Evolutionary conservation across 75 land plant genomes (phyloP).

Genomic region (Selaginella moellendorffii): DNA sequence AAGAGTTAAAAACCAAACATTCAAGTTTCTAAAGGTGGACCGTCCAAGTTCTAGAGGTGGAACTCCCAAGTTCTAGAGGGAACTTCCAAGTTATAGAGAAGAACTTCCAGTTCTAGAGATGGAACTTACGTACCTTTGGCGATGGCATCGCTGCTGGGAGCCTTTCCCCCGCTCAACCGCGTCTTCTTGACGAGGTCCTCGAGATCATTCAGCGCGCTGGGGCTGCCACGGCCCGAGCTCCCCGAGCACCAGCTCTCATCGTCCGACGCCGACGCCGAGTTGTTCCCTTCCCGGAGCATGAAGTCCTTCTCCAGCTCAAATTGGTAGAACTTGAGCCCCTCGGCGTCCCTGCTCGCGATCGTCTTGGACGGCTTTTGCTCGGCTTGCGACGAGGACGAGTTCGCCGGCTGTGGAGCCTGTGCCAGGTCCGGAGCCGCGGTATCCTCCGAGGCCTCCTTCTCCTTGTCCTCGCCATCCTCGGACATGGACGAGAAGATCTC

Average conservation of each 20-base stretch:
- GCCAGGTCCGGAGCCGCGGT: neutral
- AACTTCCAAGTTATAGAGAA: too few relatives aligned
- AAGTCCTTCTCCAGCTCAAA: constrained; percentile 7
- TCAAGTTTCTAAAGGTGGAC: too few relatives aligned
- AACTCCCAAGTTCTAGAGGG: too few relatives aligned
- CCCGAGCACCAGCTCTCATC: neutral
- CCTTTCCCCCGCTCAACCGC: too few relatives aligned
- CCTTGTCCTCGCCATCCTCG: neutral
- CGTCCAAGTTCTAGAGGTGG: too few relatives aligned
- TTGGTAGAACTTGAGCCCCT: neutral
- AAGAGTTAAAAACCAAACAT: too few relatives aligned
- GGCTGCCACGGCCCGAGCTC: neutral
- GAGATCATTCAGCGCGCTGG: neutral
- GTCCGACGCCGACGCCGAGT: neutral
- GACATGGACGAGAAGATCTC: neutral
- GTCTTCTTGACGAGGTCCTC: neutral
- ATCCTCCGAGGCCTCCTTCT: neutral
- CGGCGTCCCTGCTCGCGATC: neutral
- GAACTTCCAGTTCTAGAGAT: too few relatives aligned
- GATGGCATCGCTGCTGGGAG: too few relatives aligned
- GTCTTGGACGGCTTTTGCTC: too few relatives aligned
- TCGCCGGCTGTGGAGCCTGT: too few relatives aligned
- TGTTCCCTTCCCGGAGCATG: neutral
- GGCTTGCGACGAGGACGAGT: too few relatives aligned
- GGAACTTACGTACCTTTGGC: too few relatives aligned